Conservation (phyloP, 768 basidiomycete species). For the Boletellus ananiceps region DNA sequence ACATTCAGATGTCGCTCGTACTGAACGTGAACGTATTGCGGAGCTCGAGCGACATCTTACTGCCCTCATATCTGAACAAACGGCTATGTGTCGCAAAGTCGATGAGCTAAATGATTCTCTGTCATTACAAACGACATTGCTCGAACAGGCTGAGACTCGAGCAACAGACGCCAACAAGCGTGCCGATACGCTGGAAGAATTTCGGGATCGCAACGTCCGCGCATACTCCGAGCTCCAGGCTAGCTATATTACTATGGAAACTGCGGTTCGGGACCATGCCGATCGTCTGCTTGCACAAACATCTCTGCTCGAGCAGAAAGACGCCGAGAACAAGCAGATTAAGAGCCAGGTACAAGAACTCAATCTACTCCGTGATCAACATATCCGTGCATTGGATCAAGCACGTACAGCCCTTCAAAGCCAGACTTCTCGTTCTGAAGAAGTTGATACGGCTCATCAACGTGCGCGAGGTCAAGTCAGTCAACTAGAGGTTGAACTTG, state of each 20-base stretch:
- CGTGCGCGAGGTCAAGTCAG: constrained; percentile 65
- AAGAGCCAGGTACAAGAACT: constrained; percentile 72
- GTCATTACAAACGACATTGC: constrained; percentile 71
- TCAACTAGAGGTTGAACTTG: constrained; percentile 70
- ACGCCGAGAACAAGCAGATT: constrained; percentile 67
- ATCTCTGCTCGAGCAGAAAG: constrained; percentile 69
- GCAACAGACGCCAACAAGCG: constrained; percentile 70
- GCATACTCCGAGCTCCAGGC: constrained; percentile 70
- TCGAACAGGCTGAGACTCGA: constrained; percentile 75
- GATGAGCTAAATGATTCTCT: constrained; percentile 68
- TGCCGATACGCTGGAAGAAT: constrained; percentile 67
- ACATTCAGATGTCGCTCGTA: constrained; percentile 55
- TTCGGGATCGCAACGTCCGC: constrained; percentile 57
- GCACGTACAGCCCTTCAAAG: constrained; percentile 72
- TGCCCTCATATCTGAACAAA: constrained; percentile 56
- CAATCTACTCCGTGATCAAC: constrained; percentile 67
- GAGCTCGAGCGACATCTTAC: constrained; percentile 73
- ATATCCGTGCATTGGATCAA: constrained; percentile 85
- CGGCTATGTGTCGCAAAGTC: constrained; percentile 63
- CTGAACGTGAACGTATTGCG: constrained; percentile 73
- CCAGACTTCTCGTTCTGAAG: constrained; percentile 70
- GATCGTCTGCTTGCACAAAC: constrained; percentile 71
- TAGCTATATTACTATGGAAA: constrained; percentile 54
- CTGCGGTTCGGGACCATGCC: constrained; percentile 67
- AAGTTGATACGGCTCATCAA: constrained; percentile 71